Percentiles rank a stretch among this genome's conserved stretches.
These are phyloP conservation scores for Luvunga scandens DNA, from an alignment of 345 rosid genomes.

Conservation along the genomic window DNA sequence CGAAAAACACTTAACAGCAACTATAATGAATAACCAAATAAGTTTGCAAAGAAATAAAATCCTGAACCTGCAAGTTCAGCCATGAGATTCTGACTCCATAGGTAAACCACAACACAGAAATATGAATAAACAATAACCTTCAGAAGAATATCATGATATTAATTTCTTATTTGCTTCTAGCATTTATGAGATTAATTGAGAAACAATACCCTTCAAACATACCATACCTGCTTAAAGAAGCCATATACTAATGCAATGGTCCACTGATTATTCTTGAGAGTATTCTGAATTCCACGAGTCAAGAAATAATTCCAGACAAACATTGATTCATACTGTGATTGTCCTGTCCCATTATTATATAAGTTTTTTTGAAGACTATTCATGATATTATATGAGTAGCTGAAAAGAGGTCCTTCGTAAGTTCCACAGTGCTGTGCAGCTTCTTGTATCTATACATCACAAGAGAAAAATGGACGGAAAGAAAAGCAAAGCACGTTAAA, in stretches of 20 bases:
- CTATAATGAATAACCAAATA: neutral
- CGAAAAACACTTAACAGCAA: neutral
- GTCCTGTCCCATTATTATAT: constrained; percentile 38
- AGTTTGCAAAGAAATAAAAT: neutral
- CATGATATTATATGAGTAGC: constrained; percentile 88
- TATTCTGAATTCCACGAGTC: constrained; percentile 65
- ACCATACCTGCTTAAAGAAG: constrained; percentile 87
- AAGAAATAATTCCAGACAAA: constrained; percentile 95
- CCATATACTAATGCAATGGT: constrained; percentile 94
- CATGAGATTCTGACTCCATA: neutral
- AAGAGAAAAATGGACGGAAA: constrained; percentile 29
- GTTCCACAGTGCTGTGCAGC: constrained; percentile 89
- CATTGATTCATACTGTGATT: constrained; percentile 66
- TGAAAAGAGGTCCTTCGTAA: constrained; percentile 95
- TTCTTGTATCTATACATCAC: constrained; percentile 81
- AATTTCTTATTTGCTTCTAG: neutral
- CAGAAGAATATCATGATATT: neutral
- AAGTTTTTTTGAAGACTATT: constrained; percentile 85
- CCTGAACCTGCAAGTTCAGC: neutral
- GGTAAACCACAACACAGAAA: neutral
- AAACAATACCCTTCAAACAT: neutral
- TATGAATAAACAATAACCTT: neutral
- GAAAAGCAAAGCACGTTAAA: constrained; percentile 31
- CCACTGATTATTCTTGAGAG: constrained; percentile 71
- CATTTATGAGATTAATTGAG: neutral